A percentile compares a stretch with the other conserved stretches of the same genome.
Conservation (phyloP, 78 protist species). For the Bigelowiella natans region DNA sequence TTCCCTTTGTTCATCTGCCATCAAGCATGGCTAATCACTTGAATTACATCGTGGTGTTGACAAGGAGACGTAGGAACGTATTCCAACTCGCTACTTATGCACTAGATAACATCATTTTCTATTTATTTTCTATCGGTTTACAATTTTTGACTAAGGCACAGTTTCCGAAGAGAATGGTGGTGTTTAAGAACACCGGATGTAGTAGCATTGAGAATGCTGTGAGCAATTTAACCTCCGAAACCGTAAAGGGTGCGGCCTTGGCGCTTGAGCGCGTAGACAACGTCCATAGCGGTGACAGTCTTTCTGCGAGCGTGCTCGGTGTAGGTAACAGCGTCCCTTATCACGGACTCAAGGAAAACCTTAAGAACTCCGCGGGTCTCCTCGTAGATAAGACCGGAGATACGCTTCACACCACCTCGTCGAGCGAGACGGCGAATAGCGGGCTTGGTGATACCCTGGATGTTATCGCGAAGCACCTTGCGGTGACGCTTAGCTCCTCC, state of each 20-base stretch:
- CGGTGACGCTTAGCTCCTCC: constrained; percentile 91
- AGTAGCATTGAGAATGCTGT: no score
- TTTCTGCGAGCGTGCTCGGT: constrained; percentile 40
- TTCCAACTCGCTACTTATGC: no score
- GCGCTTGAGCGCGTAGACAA: constrained; percentile 41
- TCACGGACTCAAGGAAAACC: constrained; percentile 23
- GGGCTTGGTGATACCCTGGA: constrained; percentile 89
- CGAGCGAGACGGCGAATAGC: constrained; percentile 90
- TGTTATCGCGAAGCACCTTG: constrained; percentile 77
- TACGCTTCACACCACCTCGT: constrained; percentile 90
- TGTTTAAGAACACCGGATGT: no score
- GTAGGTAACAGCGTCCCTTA: constrained; percentile 32
- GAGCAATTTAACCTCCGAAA: constrained; percentile 37
- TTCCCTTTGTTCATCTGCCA: no score
- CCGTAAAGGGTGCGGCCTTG: constrained; percentile 42
- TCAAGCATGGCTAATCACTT: no score
- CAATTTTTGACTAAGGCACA: no score
- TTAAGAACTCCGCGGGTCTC: constrained; percentile 83
- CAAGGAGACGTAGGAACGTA: no score
- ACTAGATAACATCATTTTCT: no score
- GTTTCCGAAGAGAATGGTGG: no score
- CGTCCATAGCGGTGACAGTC: constrained; percentile 37
- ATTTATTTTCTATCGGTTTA: no score
- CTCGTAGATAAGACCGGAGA: constrained; percentile 87
- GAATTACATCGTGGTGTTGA: no score